Base-by-base conservation (phyloP, 371 early-diverging fungal genomes). In the Haplosporangium sp. region DNA sequence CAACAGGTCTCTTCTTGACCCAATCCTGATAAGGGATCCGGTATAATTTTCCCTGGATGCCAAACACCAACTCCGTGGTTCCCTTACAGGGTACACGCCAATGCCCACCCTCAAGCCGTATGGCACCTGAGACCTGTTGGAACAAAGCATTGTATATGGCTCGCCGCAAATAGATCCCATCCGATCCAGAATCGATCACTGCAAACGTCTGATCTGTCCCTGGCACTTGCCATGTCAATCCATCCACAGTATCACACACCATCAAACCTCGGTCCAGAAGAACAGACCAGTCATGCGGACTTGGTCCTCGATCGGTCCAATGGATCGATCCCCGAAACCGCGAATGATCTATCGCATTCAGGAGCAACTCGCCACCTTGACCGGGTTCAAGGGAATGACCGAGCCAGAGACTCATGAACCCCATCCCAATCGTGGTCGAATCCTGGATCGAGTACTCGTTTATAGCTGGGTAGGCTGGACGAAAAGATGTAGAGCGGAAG, bases 171-270 rank as follows among this genome's bases (percentile, higher is more conserved):
- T 77, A 77, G 51, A 77, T 71, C 41, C 77, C 77, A 48, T 71
- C 72, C 1, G 77, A 77, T 0, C 77, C 77, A 41, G 77, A 77
- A 41, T 77, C 77, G 11, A 77, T 45, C 21, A 77, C 77, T 21
- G 77, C 77, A 57, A 64, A 71, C 14, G 68, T 45, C 14, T 57
- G 18, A 12, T 58, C 62, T 0, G 70, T 65, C 36, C 23, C 62
- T 2, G 63, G 59, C 6, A 74, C 42, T 2, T 36, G 6, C n/a
- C 9, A 16, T 38, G 46, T 18, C 14, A 21, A 12, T 1, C 3
- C 36, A 1, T 16, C 37, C 0, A 9, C 12, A 14, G 59, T 23
- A 6, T 55, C 58, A n/a, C n/a, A 14, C 10, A 73, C 43, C 16
- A 64, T 20, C 18, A 77, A 46, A 6, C 77, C 77, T 4, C 29